phyloP scores from a whole-genome alignment of 352 stramenopile genomes.

The Lagenidium sp. region DNA sequence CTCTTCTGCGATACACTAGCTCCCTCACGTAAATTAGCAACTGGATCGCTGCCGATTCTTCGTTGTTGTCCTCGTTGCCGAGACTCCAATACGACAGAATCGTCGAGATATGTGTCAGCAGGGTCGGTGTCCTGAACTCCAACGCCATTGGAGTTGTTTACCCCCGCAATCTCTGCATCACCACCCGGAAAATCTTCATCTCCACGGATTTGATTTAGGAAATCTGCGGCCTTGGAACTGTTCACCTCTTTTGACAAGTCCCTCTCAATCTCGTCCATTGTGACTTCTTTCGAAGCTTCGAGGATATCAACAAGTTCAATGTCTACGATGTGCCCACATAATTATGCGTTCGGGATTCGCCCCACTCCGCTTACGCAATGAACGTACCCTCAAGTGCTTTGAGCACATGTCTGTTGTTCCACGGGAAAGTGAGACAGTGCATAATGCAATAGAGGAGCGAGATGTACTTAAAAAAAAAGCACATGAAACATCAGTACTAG shows the following conservation, averaged over 20 bases:
- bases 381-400: conserved; percentile 38
- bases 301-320: conserved; percentile 46
- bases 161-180: neutral
- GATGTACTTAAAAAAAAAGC: conserved; percentile 34
- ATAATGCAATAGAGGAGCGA: conserved; percentile 72
- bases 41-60: too few species aligned
- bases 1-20: too few species aligned
- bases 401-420: conserved; percentile 32
- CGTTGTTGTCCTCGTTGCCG: too few species aligned
- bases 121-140: neutral
- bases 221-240: conserved; percentile 12
- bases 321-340: too few species aligned
- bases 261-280: conserved; percentile 30
- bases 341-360: neutral
- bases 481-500: neutral
- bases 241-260: conserved; percentile 33
- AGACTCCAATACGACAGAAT: too few species aligned
- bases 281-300: conserved; percentile 35
- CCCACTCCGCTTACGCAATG: neutral
- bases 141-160: neutral
- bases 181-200: neutral
- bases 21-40: too few species aligned
- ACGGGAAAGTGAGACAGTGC: conserved; percentile 48
- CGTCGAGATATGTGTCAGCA: too few species aligned
- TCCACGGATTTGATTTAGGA: neutral